phyloP scores from a whole-genome alignment of 2,329 filamentous ascomycete genomes.

The Botrytis deweyae region DNA sequence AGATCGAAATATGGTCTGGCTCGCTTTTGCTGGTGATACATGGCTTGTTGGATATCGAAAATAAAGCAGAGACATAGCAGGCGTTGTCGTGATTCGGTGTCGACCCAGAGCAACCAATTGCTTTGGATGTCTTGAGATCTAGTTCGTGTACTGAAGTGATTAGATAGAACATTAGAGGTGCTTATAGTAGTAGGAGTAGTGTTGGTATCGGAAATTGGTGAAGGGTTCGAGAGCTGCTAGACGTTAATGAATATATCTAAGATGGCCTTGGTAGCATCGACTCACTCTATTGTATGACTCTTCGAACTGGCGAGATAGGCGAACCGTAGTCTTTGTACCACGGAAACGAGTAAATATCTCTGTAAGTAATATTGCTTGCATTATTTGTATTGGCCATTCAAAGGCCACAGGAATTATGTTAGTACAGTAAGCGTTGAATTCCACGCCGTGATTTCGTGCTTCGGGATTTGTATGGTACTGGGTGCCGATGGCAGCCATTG shows the following conservation, averaged over 20 bases:
- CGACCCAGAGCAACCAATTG: conserved; percentile 53
- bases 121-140: conserved; percentile 23
- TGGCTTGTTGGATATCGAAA: conserved; percentile 55
- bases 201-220: background rate
- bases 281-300: conserved; percentile 35
- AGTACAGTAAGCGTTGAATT: conserved; percentile 35
- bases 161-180: background rate
- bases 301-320: conserved; percentile 35
- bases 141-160: conserved; percentile 3
- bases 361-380: conserved; percentile 39
- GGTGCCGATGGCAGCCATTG: conserved; percentile 38
- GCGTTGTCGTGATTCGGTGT: conserved; percentile 52
- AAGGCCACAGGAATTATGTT: conserved; percentile 33
- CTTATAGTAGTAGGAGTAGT: background rate
- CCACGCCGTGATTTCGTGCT: conserved; percentile 34
- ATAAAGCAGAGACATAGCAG: conserved; percentile 57
- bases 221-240: conserved; percentile 2
- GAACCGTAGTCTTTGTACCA: conserved; percentile 33
- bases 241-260: conserved; percentile 3
- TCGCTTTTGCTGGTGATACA: conserved; percentile 46
- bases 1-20: conserved; percentile 16
- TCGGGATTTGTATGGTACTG: conserved; percentile 35
- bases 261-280: conserved; percentile 1
- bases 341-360: conserved; percentile 38
- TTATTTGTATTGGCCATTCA: conserved; percentile 33